Evolutionary conservation across 2,329 filamentous ascomycete genomes (phyloP), one percentile per base, ranked within the genome.

Genomic region (Phyllosticta capitalensis): DNA sequence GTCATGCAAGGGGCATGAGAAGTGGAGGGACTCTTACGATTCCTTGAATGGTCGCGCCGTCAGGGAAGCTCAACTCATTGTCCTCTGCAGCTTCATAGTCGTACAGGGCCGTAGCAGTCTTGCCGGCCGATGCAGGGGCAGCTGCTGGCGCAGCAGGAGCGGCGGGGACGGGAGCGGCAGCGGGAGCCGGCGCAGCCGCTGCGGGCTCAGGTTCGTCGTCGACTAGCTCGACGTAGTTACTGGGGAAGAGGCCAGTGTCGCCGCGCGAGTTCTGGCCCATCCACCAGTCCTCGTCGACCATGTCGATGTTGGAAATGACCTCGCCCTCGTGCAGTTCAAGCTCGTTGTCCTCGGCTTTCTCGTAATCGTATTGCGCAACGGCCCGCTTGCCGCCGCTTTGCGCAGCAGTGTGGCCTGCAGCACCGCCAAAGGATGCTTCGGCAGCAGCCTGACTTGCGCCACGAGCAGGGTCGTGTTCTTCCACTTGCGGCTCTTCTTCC

Each of bases 201-300:
- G 65, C 69, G 38, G 71, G 73, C n/a, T 71, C 70, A 5, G 38
- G 38, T 22, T 83, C 81, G 22, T 82, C 86, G 45, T 88, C 86
- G 38, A 94, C 79, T 21, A 96, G 74, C 72, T 96, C 91, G 57
- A 99, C 92, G 65, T 99, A 99, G 79, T 96, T 97, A 77, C 90
- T 94, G 5, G 94, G 94, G 80, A 99, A 97, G 38, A 99, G 80
- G 54, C 94, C 94, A 61, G 81, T 86, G 73, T 96, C 90, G 66
- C 94, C 94, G 63, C 79, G 81, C 21, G 81, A 77, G 76, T 97
- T 99, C 65, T 88, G 89, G 51, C 95, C 94, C 83, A 96, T 88
- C 94, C 94, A 99, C 94, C 94, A 99, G 71, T 99, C 92, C 56
- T 95, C 88, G 67, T 97, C 94, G 1, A 99, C 90, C 89, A 95